phyloP scores from a whole-genome alignment of 306 rosid species.

The Sesbania bispinosa region DNA sequence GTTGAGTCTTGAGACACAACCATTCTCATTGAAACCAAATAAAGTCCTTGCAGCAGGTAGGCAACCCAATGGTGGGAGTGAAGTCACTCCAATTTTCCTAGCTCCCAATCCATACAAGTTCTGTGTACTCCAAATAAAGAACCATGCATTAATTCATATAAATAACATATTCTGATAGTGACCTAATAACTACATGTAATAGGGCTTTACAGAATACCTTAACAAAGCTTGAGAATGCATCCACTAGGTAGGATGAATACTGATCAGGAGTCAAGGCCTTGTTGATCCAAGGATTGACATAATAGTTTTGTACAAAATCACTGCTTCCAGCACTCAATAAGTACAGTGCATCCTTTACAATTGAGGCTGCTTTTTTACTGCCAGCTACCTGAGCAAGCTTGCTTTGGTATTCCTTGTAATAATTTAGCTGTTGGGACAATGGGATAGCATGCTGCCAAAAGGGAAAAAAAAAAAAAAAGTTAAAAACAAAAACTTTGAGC shows the following conservation, averaged over 20 bases:
- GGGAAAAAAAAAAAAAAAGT: not conserved
- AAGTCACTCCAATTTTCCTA: conserved; percentile 85
- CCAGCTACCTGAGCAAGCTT: conserved; percentile 85
- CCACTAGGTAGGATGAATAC: conserved; percentile 53
- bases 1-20: conserved; percentile 72
- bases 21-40: conserved; percentile 56
- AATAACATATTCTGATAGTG: not conserved
- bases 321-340: conserved; percentile 78
- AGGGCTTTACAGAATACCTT: conserved; percentile 42
- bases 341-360: conserved; percentile 66
- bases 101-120: conserved; percentile 75
- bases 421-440: conserved; percentile 64
- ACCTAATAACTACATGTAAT: not conserved
- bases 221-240: conserved; percentile 52
- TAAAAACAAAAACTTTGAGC: not conserved
- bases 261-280: conserved; percentile 65
- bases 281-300: conserved; percentile 70
- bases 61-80: conserved; percentile 96
- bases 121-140: conserved; percentile 43
- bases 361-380: conserved; percentile 60
- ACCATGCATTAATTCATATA: not conserved
- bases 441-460: conserved; percentile 84
- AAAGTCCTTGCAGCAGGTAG: conserved; percentile 69
- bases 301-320: conserved; percentile 89
- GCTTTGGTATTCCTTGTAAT: conserved; percentile 75